These are phyloP conservation scores for Plasmopara viticola DNA, from an alignment of 352 stramenopile genomes.

Conservation along the genomic window DNA sequence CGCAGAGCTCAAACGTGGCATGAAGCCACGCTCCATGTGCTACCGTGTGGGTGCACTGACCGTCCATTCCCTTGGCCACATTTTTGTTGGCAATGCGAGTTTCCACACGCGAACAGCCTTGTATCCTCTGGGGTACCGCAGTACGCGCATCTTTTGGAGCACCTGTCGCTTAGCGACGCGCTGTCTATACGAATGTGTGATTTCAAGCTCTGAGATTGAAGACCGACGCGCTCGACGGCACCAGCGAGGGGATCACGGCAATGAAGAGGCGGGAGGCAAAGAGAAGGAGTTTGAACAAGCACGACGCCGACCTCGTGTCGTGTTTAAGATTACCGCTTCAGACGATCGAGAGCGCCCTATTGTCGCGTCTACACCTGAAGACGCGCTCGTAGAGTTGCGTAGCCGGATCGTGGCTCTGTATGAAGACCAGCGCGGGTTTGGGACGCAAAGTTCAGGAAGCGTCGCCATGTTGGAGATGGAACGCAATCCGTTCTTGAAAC, in stretches of 20 bases:
- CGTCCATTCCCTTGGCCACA: slow-evolving; percentile 71
- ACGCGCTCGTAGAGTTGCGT: slow-evolving; percentile 66
- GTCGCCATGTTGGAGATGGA: slow-evolving; percentile 16
- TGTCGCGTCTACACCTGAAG: slow-evolving; percentile 49
- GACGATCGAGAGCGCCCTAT: slow-evolving; percentile 66
- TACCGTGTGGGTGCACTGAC: slow-evolving; percentile 70
- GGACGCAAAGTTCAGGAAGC: not conserved
- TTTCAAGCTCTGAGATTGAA: slow-evolving; percentile 76
- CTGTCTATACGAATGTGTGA: slow-evolving; percentile 89
- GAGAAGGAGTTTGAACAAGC: slow-evolving; percentile 16
- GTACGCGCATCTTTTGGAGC: slow-evolving; percentile 92
- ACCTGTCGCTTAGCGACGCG: slow-evolving; percentile 36
- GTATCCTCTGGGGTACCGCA: slow-evolving; percentile 85
- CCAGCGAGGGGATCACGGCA: slow-evolving; percentile 13
- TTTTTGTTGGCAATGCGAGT: slow-evolving; percentile 67
- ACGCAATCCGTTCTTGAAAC: slow-evolving; percentile 66
- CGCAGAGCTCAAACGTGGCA: slow-evolving; percentile 28
- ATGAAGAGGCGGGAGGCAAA: not conserved
- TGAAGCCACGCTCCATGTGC: slow-evolving; percentile 41
- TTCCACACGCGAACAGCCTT: slow-evolving; percentile 88
- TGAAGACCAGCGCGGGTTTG: slow-evolving; percentile 46
- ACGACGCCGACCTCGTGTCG: slow-evolving; percentile 19
- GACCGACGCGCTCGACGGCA: slow-evolving; percentile 24
- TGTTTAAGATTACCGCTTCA: slow-evolving; percentile 78
- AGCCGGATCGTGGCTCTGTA: slow-evolving; percentile 70